Evolutionary conservation across 805 yeast genomes (phyloP), one percentile per base, ranked within the genome.

Genomic region (Wickerhamomyces bisporus): DNA sequence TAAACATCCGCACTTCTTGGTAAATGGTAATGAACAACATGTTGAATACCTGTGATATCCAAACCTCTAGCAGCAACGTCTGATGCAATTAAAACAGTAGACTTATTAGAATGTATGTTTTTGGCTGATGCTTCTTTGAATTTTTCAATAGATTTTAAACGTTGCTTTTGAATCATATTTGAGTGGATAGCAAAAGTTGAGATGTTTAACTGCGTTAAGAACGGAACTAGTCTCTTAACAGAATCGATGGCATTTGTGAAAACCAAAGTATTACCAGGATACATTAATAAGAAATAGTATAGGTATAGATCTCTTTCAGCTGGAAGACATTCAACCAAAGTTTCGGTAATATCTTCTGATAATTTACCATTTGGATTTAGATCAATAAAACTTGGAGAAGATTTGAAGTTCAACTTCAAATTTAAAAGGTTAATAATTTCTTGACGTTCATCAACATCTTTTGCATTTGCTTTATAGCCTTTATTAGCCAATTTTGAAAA

Each of bases 11-110:
- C 97, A 13, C 94, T 72, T 45, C 98, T 72, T 10, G 98, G 98
- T 44, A 93, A 70, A 62, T 93, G 97, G 56, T 91, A 93, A 61
- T 93, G 98, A 16, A 91, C 85, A 34, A 93, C 98, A 60, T 93
- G 98, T 50, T 88, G 81, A 36, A 93, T 89, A 33, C 74, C 75
- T 3, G 95, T 83, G 38, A 93, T 87, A 69, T 93, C 98, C 42
- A 93, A 71, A 42, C 98, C 98, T 69, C 98, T 77, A 4, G 98
- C 98, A 2, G 98, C 98, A 32, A 93, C 98, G 62, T 93, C 98
- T 4, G 98, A 87, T 1, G 97, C 96, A 37, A 93, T 75, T 39
- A 93, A 67, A 3, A 89, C 89, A 1, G 85, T 69, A 3, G 78
- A 65, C 35, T 63, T 71, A 17, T 74, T 72, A 34, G 68, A 62